Base-by-base conservation (phyloP, 306 rosid genomes). In the Lotus japonicus region DNA sequence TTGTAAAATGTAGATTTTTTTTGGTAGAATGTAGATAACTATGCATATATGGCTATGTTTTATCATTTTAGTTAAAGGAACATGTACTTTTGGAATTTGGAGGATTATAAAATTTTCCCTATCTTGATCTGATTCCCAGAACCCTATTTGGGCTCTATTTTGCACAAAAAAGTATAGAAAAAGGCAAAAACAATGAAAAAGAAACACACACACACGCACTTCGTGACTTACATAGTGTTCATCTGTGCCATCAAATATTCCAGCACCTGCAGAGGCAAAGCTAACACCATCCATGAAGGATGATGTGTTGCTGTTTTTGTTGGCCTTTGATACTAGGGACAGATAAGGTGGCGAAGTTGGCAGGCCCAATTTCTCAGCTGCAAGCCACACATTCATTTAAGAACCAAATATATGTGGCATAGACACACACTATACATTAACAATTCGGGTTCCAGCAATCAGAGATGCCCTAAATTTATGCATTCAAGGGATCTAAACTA, bases 191-290 rank as follows among this genome's bases (percentile, higher is more conserved):
- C 0, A 39, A 66, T 11, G 6, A 11, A 38, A 15, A 7, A 6
- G 13, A 1, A 1, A 5, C 58, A 64, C n/a, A n/a, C n/a, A n/a
- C n/a, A n/a, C n/a, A 5, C 11, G 18, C 28, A 66, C 1, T 23
- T 7, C 19, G 2, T 42, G 8, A 73, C 98, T 89, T 83, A 89
- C 96, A 33, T 15, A 77, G 26, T 43, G 59, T 11, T 68, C 46
- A 51, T 87, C 85, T 1, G 84, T 66, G 53, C 84, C 87, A n/a
- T 84, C 83, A 46, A 89, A 87, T 70, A 89, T 92, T 75, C 95
- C 96, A 35, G 98, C 98, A 46, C 96, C 96, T 63, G 85, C 91
- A 1, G 95, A 92, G 36, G 95, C 98, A 48, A 92, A 89, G 86
- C 88, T 92, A 65, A 88, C 81, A 70, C 98, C 98, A 9, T 59